These are phyloP conservation scores for Fusarium agapanthi DNA, from an alignment of 2,329 filamentous ascomycete genomes.

Conservation along the genomic window DNA sequence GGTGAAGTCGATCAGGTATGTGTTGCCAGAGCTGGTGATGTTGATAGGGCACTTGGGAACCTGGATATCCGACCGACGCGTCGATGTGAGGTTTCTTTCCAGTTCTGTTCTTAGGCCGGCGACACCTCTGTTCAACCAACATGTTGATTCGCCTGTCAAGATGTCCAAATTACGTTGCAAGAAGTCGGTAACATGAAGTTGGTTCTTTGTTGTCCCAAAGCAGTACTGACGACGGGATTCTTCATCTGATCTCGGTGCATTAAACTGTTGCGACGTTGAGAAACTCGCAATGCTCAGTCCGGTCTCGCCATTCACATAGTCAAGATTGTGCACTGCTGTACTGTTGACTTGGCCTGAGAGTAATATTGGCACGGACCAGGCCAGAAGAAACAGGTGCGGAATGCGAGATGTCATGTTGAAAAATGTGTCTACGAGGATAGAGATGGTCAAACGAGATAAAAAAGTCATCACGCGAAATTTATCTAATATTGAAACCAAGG, in stretches of 20 bases:
- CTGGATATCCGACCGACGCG: neutral
- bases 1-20: neutral
- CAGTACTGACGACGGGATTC: accelerated
- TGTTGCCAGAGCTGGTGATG: neutral
- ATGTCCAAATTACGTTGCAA: neutral
- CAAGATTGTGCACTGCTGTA: neutral
- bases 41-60: neutral
- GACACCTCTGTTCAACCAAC: neutral
- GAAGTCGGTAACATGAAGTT: neutral
- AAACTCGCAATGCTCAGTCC: neutral
- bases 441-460: neutral
- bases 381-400: neutral
- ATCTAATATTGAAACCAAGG: neutral
- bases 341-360: neutral
- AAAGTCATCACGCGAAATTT: neutral
- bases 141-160: neutral
- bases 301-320: neutral
- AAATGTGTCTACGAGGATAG: accelerated
- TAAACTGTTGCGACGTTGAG: accelerated
- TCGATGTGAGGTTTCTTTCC: neutral
- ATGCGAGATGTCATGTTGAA: neutral
- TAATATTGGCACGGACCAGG: neutral
- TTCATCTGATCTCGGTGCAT: neutral
- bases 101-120: neutral
- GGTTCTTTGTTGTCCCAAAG: neutral